These are phyloP conservation scores for Neonectria hederae DNA, from an alignment of 2,329 filamentous ascomycete genomes.

Conservation along the genomic window DNA sequence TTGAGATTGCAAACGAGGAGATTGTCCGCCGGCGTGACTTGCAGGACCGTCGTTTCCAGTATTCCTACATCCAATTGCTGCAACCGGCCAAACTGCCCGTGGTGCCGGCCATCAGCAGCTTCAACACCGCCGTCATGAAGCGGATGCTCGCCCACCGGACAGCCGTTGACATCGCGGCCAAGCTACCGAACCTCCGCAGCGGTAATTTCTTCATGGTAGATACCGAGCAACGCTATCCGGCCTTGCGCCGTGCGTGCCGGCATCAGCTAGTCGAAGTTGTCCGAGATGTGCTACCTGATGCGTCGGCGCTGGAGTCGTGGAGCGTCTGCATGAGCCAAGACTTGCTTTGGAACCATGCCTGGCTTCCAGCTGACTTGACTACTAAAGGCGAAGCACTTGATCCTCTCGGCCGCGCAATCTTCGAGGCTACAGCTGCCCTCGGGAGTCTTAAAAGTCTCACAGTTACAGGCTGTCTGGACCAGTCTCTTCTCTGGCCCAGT, in stretches of 20 bases:
- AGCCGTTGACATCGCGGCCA: conserved; percentile 24
- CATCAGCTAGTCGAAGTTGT: conserved; percentile 25
- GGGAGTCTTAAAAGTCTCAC: conserved; percentile 21
- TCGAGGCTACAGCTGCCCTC: conserved; percentile 18
- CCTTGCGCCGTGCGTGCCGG: conserved; percentile 22
- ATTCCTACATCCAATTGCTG: conserved; percentile 26
- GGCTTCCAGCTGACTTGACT: conserved; percentile 25
- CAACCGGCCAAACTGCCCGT: conserved; percentile 13
- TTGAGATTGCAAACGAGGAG: conserved; percentile 22
- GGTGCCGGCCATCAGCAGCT: conserved; percentile 21
- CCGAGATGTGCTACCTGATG: conserved; percentile 17
- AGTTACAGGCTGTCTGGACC: conserved; percentile 27
- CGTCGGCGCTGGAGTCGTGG: conserved; percentile 20
- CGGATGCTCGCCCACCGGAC: conserved; percentile 22
- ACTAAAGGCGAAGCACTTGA: conserved; percentile 14
- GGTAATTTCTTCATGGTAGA: conserved; percentile 27
- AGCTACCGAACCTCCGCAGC: conserved; percentile 26
- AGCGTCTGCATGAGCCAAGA: conserved; percentile 28
- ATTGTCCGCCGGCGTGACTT: conserved; percentile 18
- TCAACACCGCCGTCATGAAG: conserved; percentile 25
- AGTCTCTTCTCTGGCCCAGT: conserved; percentile 27
- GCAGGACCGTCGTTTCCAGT: conserved; percentile 28
- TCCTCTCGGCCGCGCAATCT: conserved; percentile 22
- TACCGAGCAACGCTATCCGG: conserved; percentile 26
- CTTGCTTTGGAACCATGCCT: conserved; percentile 31